A percentile compares a stretch with the other conserved stretches of the same genome.
phyloP scores from a whole-genome alignment of 306 rosid species.

The Comarum palustre region DNA sequence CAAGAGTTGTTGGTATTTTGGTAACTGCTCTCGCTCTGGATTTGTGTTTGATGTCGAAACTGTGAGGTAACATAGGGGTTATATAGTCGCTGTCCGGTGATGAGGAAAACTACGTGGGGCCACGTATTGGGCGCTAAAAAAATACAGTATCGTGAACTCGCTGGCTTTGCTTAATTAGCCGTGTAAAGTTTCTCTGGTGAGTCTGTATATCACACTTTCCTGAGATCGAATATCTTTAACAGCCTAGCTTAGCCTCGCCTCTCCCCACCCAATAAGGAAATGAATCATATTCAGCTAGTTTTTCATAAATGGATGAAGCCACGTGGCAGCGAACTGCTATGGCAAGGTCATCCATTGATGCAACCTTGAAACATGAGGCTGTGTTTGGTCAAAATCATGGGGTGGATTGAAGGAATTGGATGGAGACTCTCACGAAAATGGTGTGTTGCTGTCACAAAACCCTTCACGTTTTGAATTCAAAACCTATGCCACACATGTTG shows the following conservation, averaged over 20 bases:
- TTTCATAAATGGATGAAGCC: not conserved
- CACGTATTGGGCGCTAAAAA: not conserved
- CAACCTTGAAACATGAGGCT: not conserved
- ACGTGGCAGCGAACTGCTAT: not conserved
- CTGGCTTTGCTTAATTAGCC: constrained; percentile 1
- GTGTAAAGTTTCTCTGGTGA: not conserved
- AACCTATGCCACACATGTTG: not conserved
- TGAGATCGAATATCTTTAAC: not conserved
- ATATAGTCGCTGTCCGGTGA: not conserved
- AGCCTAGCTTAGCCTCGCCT: not conserved
- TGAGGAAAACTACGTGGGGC: not conserved
- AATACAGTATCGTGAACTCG: not conserved
- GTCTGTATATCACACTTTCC: not conserved
- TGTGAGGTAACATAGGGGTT: not conserved
- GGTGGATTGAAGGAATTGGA: not conserved
- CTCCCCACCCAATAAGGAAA: not conserved
- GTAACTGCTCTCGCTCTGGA: constrained; percentile 1
- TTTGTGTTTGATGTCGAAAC: not conserved
- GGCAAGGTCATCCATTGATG: not conserved
- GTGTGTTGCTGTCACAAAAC: not conserved
- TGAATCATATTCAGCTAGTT: constrained; percentile 3
- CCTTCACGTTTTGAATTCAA: not conserved
- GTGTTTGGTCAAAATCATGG: not conserved
- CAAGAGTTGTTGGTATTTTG: not conserved
- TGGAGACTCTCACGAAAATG: not conserved